Conservation (phyloP, 148 eudicot species). For the Oxyria digyna region DNA sequence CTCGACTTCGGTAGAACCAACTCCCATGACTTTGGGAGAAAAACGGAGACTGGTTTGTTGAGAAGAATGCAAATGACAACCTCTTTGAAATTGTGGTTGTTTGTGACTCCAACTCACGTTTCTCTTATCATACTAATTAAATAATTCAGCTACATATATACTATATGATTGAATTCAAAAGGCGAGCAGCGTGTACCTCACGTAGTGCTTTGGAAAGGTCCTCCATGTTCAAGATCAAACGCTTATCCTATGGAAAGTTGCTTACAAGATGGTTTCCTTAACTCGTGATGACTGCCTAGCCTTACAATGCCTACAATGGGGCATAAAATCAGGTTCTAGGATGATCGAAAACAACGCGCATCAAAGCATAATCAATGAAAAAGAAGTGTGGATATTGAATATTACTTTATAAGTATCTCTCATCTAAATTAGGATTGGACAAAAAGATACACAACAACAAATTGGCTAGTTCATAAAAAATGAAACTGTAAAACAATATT, state of each 20-base stretch:
- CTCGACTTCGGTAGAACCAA: too few relatives aligned
- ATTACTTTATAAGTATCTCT: background rate
- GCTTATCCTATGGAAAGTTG: slow-evolving; percentile 96
- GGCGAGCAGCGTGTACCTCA: slow-evolving; percentile 36
- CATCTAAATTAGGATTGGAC: background rate
- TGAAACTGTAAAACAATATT: background rate
- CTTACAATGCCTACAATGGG: slow-evolving; percentile 62
- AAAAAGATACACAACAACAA: background rate
- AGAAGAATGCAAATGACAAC: too few relatives aligned
- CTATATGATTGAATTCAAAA: too few relatives aligned
- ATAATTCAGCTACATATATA: too few relatives aligned
- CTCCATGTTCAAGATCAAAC: slow-evolving; percentile 78
- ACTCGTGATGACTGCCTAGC: slow-evolving; percentile 72
- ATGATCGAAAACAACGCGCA: background rate
- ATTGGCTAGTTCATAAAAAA: background rate
- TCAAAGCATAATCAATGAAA: background rate
- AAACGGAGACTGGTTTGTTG: too few relatives aligned
- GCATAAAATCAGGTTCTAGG: background rate
- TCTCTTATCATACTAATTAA: background rate
- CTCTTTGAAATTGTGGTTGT: too few relatives aligned
- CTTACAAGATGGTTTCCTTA: too few relatives aligned
- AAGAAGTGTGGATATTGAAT: background rate
- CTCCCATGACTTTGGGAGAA: too few relatives aligned
- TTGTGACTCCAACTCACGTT: too few relatives aligned
- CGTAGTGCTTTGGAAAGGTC: slow-evolving; percentile 75